phyloP scores from a whole-genome alignment of 441 rosid genomes.

The Corymbia citriodora region DNA sequence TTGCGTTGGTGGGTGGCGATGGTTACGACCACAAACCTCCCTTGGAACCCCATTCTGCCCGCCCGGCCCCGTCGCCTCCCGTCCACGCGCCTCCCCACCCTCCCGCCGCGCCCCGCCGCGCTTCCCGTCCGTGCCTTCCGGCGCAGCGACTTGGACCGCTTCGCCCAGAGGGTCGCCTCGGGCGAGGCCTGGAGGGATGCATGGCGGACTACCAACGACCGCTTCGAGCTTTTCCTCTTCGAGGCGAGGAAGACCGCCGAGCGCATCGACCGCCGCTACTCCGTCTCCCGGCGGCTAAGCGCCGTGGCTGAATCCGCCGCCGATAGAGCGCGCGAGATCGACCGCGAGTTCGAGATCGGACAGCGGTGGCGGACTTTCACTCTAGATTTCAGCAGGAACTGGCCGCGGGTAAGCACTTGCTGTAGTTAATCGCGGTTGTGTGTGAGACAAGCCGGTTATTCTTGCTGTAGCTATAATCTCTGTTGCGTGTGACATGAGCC shows the following conservation, averaged over 20 bases:
- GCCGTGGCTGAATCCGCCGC: conserved; percentile 51
- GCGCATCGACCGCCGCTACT: conserved; percentile 71
- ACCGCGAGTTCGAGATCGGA: conserved; percentile 61
- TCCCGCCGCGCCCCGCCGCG: background rate
- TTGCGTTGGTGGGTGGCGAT: background rate
- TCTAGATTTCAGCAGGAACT: conserved; percentile 68
- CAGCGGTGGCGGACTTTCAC: conserved; percentile 57
- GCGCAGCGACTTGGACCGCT: conserved; percentile 66
- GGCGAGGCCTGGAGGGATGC: conserved; percentile 66
- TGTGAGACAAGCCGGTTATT: background rate
- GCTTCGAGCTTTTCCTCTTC: conserved; percentile 67
- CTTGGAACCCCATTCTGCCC: conserved; percentile 6
- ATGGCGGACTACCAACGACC: conserved; percentile 77
- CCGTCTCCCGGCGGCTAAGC: conserved; percentile 51
- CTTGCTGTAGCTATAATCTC: background rate
- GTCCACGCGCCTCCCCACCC: background rate
- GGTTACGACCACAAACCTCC: background rate
- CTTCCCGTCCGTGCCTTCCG: conserved; percentile 37
- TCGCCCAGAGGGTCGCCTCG: conserved; percentile 53
- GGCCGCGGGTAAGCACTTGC: conserved; percentile 59
- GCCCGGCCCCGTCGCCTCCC: background rate
- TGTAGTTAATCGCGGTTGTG: background rate
- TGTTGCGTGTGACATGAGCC: background rate
- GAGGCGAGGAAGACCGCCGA: conserved; percentile 82
- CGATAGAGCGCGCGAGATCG: conserved; percentile 65